These are phyloP conservation scores for Daldinia sp. DNA, from an alignment of 2,329 filamentous ascomycete genomes.

Conservation along the genomic window DNA sequence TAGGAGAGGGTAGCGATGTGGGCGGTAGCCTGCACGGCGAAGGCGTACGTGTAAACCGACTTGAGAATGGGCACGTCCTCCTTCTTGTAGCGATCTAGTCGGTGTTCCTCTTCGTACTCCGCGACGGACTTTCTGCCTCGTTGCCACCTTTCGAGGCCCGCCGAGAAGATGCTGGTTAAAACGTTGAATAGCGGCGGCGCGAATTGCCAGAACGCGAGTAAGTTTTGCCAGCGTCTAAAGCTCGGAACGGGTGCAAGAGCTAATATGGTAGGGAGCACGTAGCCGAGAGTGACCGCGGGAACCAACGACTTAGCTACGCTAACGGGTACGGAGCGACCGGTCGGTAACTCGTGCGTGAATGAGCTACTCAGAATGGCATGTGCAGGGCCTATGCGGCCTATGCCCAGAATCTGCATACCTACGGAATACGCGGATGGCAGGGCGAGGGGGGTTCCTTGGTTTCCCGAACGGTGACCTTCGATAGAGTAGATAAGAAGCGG, in stretches of 20 bases:
- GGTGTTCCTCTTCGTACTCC: neutral
- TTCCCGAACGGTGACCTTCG: neutral
- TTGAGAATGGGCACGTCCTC: conserved; percentile 22
- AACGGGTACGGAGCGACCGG: neutral
- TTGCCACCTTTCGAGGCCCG: neutral
- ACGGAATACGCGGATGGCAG: neutral
- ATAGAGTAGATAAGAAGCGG: neutral
- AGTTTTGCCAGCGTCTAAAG: neutral
- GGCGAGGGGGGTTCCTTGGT: neutral
- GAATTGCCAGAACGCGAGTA: neutral
- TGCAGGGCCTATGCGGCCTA: neutral
- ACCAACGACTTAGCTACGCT: conserved; percentile 3
- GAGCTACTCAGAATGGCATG: neutral
- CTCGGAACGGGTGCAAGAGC: neutral
- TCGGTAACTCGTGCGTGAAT: neutral
- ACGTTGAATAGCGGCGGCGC: neutral
- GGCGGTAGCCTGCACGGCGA: conserved; percentile 19
- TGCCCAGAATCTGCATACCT: neutral
- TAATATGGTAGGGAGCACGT: neutral
- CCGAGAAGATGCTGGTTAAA: neutral
- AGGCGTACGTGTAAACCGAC: conserved; percentile 19
- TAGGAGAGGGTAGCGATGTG: conserved; percentile 26
- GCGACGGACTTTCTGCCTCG: neutral
- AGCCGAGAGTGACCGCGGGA: neutral
- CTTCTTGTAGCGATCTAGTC: neutral